Base-by-base conservation (phyloP, 164 flowering plant species). In the Magnolia officinalis region DNA sequence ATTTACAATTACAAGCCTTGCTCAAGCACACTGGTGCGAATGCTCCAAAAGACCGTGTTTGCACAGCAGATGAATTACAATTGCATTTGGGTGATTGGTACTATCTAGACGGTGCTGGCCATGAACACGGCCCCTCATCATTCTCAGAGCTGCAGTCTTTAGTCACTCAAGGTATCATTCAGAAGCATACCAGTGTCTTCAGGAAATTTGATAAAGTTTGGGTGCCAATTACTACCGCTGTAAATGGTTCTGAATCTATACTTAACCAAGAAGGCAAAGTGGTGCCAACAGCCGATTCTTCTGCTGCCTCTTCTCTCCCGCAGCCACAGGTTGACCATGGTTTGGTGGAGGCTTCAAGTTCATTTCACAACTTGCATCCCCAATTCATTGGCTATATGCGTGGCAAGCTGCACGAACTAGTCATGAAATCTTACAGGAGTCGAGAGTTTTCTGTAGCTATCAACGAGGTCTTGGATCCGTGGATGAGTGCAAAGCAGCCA, bases 381-480 rank as follows among this genome's bases (percentile, higher is more conserved):
- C 99, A 96, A 75, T 96, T 91, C 75, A 84, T 96, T 82, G 98
- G 98, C 19, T 93, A 87, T 79, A 91, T 92, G 18, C 89, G 93
- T 65, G 98, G 96, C 29, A 96, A 88, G 84, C 89, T 96, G 29
- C 99, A 96, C 83, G 98, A 92, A 77, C 80, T 96, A 85, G 98
- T 96, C 37, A 96, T 96, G 99, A 94, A 89, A 83, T 89, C 95
- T n/a, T 94, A 86, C 82, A 94, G 88, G 85, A 94, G 92, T 72
- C 82, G 99, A 72, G 98, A 94, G 82, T 91, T 96, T 85, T 93
- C 97, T 75, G 92, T 94, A 61, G 94, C 97, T 49, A 87, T 94
- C 80, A 91, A 94, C 89, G 98, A 94, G 82, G 95, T 91, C 49
- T 84, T 96, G 83, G 97, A 96, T 80, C 94, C 98, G 67, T 96